Evolutionary conservation across 2,329 filamentous ascomycete genomes (phyloP), one percentile per base, ranked within the genome.

Genomic region (Phialophora chinensis): DNA sequence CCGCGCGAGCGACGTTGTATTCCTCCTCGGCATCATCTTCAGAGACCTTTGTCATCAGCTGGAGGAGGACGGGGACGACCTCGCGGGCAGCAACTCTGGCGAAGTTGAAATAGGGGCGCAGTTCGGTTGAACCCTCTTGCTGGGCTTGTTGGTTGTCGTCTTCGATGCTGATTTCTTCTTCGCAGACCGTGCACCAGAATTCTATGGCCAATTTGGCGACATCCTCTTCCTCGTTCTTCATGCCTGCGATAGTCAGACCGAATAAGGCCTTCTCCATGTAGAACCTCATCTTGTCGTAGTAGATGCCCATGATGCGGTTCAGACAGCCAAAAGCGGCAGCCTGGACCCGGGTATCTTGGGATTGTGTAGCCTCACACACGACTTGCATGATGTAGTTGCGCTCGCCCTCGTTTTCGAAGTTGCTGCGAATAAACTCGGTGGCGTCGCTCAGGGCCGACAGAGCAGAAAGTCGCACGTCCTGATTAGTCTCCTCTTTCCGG

Each of bases 371-470:
- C 84, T 99, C 95, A 82, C 95, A 99, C 75, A 99, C 92, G 72
- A 99, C 95, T 84, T 99, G 95, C 95, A 99, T 99, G 77, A 99
- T 99, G 84, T 98, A 99, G 84, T 99, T 99, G 73, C 95, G 90
- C 85, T 99, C 95, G 75, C 94, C 95, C 81, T 99, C 95, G 75
- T 98, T 95, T 81, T 97, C 96, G 81, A 99, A 99, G 83, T 99
- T 99, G 82, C 92, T 96, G 72, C 93, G 88, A 66, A 99, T 94
- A 76, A 99, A 99, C 80, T 99, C 95, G 67, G 98, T 89, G 47
- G 94, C 97, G 80, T 99, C 95, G 74, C 93, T 92, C 53, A 99
- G 89, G 54, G 95, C 95, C 58, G 91, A 91, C 77, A 99, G 95
- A 76, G 95, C 95, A 60, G 95, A 92, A 73, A 93, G 87, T 72